A percentile compares a stretch with the other conserved stretches of the same genome.
Evolutionary conservation across 139 green algal species (phyloP).

Genomic region (Haematococcus lacustris): DNA sequence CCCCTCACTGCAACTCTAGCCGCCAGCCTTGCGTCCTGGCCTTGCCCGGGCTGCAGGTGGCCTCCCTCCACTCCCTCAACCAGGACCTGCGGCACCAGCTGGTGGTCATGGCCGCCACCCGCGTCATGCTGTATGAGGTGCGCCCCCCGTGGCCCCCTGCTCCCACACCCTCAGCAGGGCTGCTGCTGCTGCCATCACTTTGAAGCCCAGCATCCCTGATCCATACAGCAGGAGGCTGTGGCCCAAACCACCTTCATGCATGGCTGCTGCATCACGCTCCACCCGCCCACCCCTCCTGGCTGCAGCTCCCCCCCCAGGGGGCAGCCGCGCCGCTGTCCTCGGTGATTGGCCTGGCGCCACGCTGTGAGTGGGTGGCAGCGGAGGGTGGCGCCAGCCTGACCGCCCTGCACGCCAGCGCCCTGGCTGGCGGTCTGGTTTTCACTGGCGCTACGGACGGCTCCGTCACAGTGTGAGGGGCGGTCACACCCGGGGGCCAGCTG

Average conservation of each 20-base stretch:
- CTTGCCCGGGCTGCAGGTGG: constrained; percentile 35
- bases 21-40: too few species aligned
- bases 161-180: too few species aligned
- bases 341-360: constrained; percentile 10
- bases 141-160: too few species aligned
- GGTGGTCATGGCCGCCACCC: constrained; percentile 22
- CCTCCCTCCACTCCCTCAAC: constrained; percentile 49
- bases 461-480: constrained; percentile 24
- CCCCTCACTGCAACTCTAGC: too few species aligned
- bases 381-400: constrained; percentile 29
- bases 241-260: too few species aligned
- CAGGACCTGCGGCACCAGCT: constrained; percentile 32
- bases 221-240: too few species aligned
- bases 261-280: too few species aligned
- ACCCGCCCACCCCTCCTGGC: too few species aligned
- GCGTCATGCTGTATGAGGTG: constrained; percentile 32
- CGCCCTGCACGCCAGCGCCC: constrained; percentile 20
- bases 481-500: too few species aligned
- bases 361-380: constrained; percentile 46
- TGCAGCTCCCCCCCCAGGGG: not conserved
- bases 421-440: constrained; percentile 24
- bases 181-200: too few species aligned
- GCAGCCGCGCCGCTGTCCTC: not conserved
- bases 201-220: too few species aligned
- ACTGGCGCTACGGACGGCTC: constrained; percentile 43